A percentile compares a stretch with the other conserved stretches of the same genome.
phyloP scores from a whole-genome alignment of 805 yeast genomes.

The Naumovozyma castellii region DNA sequence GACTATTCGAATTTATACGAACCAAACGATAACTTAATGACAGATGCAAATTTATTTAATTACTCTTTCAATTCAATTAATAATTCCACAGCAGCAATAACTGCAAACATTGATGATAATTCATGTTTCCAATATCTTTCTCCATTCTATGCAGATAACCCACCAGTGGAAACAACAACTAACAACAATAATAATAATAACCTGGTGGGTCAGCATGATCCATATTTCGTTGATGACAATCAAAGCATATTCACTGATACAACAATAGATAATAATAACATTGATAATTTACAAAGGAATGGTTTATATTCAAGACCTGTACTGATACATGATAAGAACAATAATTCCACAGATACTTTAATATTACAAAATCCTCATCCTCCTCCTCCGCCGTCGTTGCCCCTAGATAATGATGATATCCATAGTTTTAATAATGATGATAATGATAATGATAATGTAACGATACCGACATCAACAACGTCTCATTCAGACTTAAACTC shows the following conservation, averaged over 20 bases:
- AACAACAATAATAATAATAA: not conserved
- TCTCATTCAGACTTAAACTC: not conserved
- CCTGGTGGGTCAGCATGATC: not conserved
- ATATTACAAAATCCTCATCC: too few relatives aligned
- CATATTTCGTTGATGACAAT: slow-evolving; percentile 1
- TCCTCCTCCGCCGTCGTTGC: too few relatives aligned
- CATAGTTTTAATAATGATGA: too few relatives aligned
- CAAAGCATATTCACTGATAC: slow-evolving; percentile 16
- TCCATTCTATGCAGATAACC: not conserved
- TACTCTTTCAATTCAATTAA: slow-evolving; percentile 1
- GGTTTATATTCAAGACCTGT: not conserved
- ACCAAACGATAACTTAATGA: slow-evolving; percentile 1
- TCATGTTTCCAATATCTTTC: not conserved
- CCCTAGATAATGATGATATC: too few relatives aligned
- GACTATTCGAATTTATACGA: slow-evolving; percentile 2
- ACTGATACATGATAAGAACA: slow-evolving; percentile 1
- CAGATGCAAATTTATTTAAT: slow-evolving; percentile 1
- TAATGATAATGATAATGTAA: not conserved
- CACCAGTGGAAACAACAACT: not conserved
- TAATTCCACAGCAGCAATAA: not conserved
- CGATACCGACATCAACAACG: not conserved
- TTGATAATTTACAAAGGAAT: not conserved
- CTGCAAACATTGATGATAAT: not conserved
- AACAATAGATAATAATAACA: slow-evolving; percentile 9
- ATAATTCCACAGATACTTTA: slow-evolving; percentile 13